These are phyloP conservation scores for Dendrobium huoshanense DNA, from an alignment of 106 monocot species.

Conservation along the genomic window DNA sequence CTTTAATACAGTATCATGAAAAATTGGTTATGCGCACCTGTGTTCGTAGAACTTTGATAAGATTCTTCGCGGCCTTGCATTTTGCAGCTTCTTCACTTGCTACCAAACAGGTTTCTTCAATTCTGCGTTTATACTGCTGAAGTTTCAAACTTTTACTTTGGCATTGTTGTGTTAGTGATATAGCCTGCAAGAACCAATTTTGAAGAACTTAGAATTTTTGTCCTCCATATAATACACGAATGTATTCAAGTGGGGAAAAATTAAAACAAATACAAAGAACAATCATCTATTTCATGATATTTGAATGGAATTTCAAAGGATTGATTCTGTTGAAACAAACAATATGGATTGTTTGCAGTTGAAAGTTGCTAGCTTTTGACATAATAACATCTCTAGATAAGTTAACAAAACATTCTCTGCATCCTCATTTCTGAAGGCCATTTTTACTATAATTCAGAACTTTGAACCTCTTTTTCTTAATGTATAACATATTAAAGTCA, in stretches of 20 bases:
- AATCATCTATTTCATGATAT: background rate
- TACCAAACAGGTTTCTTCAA: slow-evolving; percentile 66
- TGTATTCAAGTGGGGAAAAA: background rate
- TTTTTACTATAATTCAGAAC: too few relatives aligned
- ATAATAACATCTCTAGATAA: too few relatives aligned
- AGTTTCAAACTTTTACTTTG: slow-evolving; percentile 45
- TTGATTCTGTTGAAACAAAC: background rate
- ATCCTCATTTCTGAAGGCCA: too few relatives aligned
- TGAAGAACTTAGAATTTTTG: background rate
- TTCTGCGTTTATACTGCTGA: slow-evolving; percentile 49
- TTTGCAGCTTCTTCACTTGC: slow-evolving; percentile 80
- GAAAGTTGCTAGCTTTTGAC: background rate
- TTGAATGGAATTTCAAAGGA: background rate
- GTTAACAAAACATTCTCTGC: too few relatives aligned
- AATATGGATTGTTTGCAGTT: background rate
- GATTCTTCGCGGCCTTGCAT: slow-evolving; percentile 77
- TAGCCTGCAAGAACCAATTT: slow-evolving; percentile 26
- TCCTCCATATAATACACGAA: background rate
- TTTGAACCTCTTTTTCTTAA: too few relatives aligned
- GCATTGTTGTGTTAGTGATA: slow-evolving; percentile 41
- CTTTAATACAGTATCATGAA: too few relatives aligned
- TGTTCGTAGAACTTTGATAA: slow-evolving; percentile 58
- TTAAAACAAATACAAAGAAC: background rate
- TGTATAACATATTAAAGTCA: too few relatives aligned
- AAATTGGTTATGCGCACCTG: slow-evolving; percentile 37